Percentiles rank a stretch among this genome's conserved stretches.
Evolutionary conservation across 192 early-diverging fungal genomes (phyloP).

Genomic region (Chytriomyces confervae): DNA sequence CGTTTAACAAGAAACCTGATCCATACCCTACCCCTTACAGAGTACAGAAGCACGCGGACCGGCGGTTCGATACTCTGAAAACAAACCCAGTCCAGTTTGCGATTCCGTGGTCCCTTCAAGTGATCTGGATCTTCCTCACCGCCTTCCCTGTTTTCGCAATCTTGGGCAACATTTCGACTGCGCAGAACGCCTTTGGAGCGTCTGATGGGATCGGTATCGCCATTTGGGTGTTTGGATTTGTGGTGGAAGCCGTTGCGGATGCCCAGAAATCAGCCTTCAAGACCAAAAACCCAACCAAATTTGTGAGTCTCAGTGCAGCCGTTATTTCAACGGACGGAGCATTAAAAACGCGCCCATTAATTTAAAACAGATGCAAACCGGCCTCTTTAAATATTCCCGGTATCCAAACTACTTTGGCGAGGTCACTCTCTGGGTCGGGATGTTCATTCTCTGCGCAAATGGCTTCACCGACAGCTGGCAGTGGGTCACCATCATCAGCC

Average conservation of each 20-base stretch:
- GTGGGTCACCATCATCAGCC: slow-evolving; percentile 54
- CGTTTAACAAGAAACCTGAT: slow-evolving; percentile 2
- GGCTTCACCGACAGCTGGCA: slow-evolving; percentile 58
- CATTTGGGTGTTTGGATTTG: slow-evolving; percentile 55
- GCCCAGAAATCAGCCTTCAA: slow-evolving; percentile 58
- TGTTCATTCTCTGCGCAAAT: slow-evolving; percentile 52
- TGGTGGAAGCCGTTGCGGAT: slow-evolving; percentile 55
- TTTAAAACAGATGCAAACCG: slow-evolving; percentile 40
- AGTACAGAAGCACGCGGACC: slow-evolving; percentile 38
- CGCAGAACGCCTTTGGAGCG: slow-evolving; percentile 41
- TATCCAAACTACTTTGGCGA: slow-evolving; percentile 65
- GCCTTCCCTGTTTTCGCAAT: slow-evolving; percentile 54
- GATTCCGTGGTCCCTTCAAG: slow-evolving; percentile 56
- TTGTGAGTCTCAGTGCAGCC: slow-evolving; percentile 27
- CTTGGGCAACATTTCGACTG: slow-evolving; percentile 28
- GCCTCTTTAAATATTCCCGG: slow-evolving; percentile 52
- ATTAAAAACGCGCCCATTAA: not conserved
- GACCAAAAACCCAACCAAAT: slow-evolving; percentile 48
- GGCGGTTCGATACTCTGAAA: slow-evolving; percentile 59
- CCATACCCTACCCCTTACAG: slow-evolving; percentile 2
- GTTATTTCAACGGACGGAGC: not conserved
- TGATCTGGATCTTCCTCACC: slow-evolving; percentile 63
- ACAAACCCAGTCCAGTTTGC: slow-evolving; percentile 36
- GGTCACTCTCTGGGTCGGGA: slow-evolving; percentile 56
- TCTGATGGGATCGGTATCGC: slow-evolving; percentile 52